A percentile compares a stretch with the other conserved stretches of the same genome.
Evolutionary conservation across 306 rosid species (phyloP).

Genomic region (Trifolium fragiferum): DNA sequence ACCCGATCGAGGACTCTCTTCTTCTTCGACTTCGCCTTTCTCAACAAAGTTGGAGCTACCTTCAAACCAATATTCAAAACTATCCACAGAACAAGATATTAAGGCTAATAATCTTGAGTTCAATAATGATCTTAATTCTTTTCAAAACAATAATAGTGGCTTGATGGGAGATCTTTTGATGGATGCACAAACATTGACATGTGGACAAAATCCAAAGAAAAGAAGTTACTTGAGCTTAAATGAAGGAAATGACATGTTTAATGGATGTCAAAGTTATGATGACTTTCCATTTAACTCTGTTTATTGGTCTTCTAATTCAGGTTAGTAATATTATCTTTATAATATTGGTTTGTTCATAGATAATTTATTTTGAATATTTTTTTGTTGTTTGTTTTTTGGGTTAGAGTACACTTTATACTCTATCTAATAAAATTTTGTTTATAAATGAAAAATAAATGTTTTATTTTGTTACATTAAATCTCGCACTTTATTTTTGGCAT

Average conservation of each 20-base stretch:
- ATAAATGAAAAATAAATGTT: too few relatives aligned
- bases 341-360: not conserved
- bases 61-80: slow-evolving; percentile 63
- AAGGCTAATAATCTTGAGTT: slow-evolving; percentile 39
- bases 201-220: slow-evolving; percentile 46
- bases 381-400: not conserved
- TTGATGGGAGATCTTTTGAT: slow-evolving; percentile 62
- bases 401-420: too few relatives aligned
- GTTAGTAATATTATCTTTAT: slow-evolving; percentile 7
- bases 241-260: slow-evolving; percentile 52
- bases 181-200: slow-evolving; percentile 59
- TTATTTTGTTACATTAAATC: too few relatives aligned
- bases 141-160: slow-evolving; percentile 39
- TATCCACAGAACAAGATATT: slow-evolving; percentile 39
- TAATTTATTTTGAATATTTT: not conserved
- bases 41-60: slow-evolving; percentile 62
- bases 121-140: slow-evolving; percentile 31
- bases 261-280: slow-evolving; percentile 51
- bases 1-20: slow-evolving; percentile 34
- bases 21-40: slow-evolving; percentile 32
- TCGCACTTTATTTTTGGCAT: too few relatives aligned
- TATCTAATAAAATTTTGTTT: too few relatives aligned
- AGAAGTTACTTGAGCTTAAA: slow-evolving; percentile 44
- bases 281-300: slow-evolving; percentile 46
- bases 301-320: slow-evolving; percentile 53